Conservation (phyloP, 2,329 filamentous ascomycete genomes). For the Colletotrichum cordylinicola region DNA sequence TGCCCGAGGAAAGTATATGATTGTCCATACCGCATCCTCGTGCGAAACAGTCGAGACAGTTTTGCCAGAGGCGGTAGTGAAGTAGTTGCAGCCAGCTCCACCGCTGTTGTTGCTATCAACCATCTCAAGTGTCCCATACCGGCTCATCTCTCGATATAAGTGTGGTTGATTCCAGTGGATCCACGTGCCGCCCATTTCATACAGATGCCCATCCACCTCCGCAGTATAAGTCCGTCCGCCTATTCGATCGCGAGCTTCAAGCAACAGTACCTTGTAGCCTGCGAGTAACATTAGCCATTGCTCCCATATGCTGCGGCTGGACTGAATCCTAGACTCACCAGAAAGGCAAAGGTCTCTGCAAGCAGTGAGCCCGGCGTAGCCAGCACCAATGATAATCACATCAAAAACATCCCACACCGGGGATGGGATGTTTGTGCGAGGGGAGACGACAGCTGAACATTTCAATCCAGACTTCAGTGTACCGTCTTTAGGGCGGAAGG, state of each 20-base stretch:
- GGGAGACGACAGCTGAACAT: too few species aligned
- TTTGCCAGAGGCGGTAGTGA: too few species aligned
- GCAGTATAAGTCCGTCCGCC: constrained; percentile 45
- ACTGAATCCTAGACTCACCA: neutral
- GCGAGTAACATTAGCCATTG: neutral
- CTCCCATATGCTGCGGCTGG: too few species aligned
- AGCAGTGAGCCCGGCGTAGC: constrained; percentile 26
- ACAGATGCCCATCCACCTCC: constrained; percentile 38
- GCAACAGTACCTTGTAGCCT: constrained; percentile 33
- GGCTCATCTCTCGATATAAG: constrained; percentile 47
- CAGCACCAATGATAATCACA: constrained; percentile 25
- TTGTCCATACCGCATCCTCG: too few species aligned
- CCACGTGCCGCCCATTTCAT: constrained; percentile 50
- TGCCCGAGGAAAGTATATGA: too few species aligned
- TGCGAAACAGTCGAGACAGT: too few species aligned
- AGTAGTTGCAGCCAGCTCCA: too few species aligned
- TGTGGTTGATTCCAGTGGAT: constrained; percentile 44
- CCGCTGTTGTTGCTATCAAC: too few species aligned
- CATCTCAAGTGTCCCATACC: constrained; percentile 33
- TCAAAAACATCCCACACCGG: constrained; percentile 7
- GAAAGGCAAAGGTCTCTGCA: constrained; percentile 21
- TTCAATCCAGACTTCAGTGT: too few species aligned
- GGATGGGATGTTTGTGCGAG: too few species aligned
- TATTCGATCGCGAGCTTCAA: constrained; percentile 47
- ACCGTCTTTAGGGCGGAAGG: too few species aligned